Conservation (phyloP, 2,329 filamentous ascomycete genomes). For the Zymoseptoria tritici region DNA sequence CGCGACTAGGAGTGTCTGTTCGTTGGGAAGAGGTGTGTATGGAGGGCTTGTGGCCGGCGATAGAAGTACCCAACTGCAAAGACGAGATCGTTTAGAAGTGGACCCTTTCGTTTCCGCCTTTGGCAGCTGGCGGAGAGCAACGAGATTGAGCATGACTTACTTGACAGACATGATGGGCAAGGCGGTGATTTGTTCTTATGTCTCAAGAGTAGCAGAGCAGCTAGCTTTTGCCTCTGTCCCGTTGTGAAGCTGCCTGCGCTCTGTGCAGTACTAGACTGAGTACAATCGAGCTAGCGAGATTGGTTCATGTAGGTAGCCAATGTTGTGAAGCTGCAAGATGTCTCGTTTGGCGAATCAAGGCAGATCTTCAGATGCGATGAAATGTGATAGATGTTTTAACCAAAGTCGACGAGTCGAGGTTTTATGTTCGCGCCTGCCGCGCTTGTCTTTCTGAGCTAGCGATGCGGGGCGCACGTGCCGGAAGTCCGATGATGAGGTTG, state of each 20-base stretch:
- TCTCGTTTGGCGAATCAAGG: not conserved
- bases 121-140: not conserved
- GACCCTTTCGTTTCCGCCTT: not conserved
- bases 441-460: not conserved
- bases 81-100: conserved; percentile 7
- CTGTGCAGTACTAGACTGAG: not conserved
- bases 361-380: not conserved
- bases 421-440: not conserved
- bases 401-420: not conserved
- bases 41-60: conserved; percentile 47
- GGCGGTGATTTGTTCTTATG: not conserved
- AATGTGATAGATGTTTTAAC: not conserved
- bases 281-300: not conserved
- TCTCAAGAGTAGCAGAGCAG: not conserved
- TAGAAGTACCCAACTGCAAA: conserved; percentile 82
- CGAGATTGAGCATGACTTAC: conserved; percentile 9
- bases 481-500: not conserved
- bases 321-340: not conserved
- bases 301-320: not conserved
- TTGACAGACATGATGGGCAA: conserved; percentile 20
- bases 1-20: conserved; percentile 73
- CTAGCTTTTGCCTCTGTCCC: not conserved
- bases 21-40: conserved; percentile 78
- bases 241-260: not conserved
- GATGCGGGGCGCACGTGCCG: not conserved